These are phyloP conservation scores for Phytophthora colocasiae DNA, from an alignment of 352 stramenopile genomes.

Conservation along the genomic window DNA sequence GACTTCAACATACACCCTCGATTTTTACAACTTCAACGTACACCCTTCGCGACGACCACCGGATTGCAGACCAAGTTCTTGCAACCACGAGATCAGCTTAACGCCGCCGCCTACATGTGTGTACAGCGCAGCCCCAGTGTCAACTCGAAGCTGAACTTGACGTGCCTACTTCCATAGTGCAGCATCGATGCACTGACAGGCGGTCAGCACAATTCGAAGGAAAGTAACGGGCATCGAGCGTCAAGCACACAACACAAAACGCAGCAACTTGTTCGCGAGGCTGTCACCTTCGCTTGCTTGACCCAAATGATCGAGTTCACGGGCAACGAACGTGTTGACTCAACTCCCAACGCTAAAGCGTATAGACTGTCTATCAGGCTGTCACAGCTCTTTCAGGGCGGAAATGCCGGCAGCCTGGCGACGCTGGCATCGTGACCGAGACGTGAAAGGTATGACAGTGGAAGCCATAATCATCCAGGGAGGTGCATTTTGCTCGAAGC, in stretches of 20 bases:
- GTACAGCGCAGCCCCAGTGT: neutral
- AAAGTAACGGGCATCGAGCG: neutral
- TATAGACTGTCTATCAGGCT: neutral
- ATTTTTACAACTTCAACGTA: neutral
- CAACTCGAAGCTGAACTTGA: neutral
- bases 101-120: neutral
- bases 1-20: too few species aligned
- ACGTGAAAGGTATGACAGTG: neutral
- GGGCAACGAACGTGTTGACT: constrained; percentile 2
- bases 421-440: neutral
- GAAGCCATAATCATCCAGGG: constrained; percentile 13
- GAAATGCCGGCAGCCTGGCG: neutral
- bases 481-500: neutral
- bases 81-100: too few species aligned
- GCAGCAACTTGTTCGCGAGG: too few species aligned
- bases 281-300: too few species aligned
- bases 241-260: too few species aligned
- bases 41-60: neutral
- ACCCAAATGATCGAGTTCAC: neutral
- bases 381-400: constrained; percentile 1
- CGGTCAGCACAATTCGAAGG: too few species aligned
- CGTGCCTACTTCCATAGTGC: too few species aligned
- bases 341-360: constrained; percentile 4
- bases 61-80: neutral
- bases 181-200: too few species aligned